Base-by-base conservation (phyloP, 1,284 basidiomycete genomes). In the Tylopilus orsonianus region DNA sequence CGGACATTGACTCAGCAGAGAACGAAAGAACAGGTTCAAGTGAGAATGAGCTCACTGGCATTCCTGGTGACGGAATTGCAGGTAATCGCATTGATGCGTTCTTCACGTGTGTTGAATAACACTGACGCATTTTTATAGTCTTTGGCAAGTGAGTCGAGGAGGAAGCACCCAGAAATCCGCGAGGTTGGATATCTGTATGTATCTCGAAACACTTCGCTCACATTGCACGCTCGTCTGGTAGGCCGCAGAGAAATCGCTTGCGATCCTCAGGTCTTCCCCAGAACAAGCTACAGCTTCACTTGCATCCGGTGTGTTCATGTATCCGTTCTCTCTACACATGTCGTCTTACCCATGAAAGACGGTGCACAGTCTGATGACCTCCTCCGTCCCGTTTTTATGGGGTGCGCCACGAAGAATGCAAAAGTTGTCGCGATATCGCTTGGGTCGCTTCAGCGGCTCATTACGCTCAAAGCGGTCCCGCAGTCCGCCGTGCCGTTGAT, bases 371-470 rank as follows among this genome's bases (percentile, higher is more conserved):
- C 89, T 4, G 83, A 90, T 47, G 87, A 88, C 46, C 77, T 98
- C 20, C 78, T 98, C 24, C 78, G 83, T 41, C 95, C 97, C 0
- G 85, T 99, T 3, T 91, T 95, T 61, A 91, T 97, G 78, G 94
- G 93, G 42, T 96, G 94, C 65, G 85, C 87, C 38, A 97, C 93
- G 9, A 93, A 90, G 71, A 91, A 94, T 56, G 83, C 90, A 3
- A 98, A 98, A 77, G 90, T 97, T 41, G 87, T 97, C 43, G 88
- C 89, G 1, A 92, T 98, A 56, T 91, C 90, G 9, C 80, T 98
- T 4, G 88, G 92, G 23, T 91, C 93, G 1, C 77, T 99, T 29
- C 95, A 98, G 66, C 83, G 97, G 30, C 78, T 98, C 50, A 92
- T 98, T 44, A 78, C 88, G 2, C 80, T 96, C 54, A 85, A 86